Percentiles rank a stretch among this genome's conserved stretches.
phyloP scores from a whole-genome alignment of 179 eudicot species.

The Spinacia oleracea region DNA sequence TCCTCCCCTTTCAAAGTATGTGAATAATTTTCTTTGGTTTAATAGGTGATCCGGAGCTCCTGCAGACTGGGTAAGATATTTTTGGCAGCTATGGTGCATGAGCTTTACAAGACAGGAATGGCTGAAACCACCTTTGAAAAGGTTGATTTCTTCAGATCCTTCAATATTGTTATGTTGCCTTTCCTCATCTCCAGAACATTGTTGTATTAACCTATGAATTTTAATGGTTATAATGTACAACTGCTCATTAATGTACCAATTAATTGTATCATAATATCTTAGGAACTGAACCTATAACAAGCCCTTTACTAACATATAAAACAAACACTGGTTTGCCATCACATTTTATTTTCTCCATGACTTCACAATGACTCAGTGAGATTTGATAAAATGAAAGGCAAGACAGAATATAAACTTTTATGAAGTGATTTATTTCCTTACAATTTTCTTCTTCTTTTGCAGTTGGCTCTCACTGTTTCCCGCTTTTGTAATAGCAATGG shows the following conservation, averaged over 20 bases:
- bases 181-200: not conserved
- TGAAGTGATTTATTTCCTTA: not conserved
- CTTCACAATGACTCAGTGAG: not conserved
- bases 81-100: constrained; percentile 98
- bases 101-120: constrained; percentile 94
- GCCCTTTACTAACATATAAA: not conserved
- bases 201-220: not conserved
- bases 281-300: not conserved
- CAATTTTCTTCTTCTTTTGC: constrained; percentile 37
- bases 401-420: not conserved
- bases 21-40: constrained; percentile 1
- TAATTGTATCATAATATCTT: not conserved
- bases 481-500: constrained; percentile 82
- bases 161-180: not conserved
- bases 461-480: constrained; percentile 75
- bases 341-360: not conserved
- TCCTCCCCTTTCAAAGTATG: not conserved
- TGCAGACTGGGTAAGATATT: constrained; percentile 78
- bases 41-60: constrained; percentile 76
- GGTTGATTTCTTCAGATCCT: constrained; percentile 42
- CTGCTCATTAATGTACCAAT: not conserved
- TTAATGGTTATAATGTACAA: not conserved
- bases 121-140: constrained; percentile 94
- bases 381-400: not conserved
- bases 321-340: not conserved